Evolutionary conservation across 306 rosid genomes (phyloP), one percentile per base, ranked within the genome.

Genomic region (Vachellia pachyceras): DNA sequence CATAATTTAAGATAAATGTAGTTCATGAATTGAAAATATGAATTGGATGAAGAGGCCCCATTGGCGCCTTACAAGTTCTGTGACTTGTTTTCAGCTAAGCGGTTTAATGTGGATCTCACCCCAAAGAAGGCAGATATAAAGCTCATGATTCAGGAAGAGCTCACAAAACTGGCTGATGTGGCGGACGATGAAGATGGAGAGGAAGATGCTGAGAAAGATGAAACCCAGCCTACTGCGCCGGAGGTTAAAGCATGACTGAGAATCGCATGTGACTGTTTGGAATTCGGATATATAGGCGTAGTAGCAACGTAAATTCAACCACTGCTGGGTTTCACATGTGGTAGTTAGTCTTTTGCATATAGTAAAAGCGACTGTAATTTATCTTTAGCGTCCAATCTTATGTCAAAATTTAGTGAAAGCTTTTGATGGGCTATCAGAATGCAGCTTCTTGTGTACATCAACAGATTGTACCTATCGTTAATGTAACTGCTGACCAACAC

Each of bases 81-180:
- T 70, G 47, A 13, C 60, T 58, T 25, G 64, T 78, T 88, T 89
- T 80, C 94, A 95, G 99, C 96, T 25, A 64, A 76, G 81, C 86
- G 76, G 72, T 95, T 83, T 25, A 86, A 82, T 42, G 66, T 82
- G 67, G 99, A 95, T 90, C 97, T 95, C 35, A 85, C 84, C 18
- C 85, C 90, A 41, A 94, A 90, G 73, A 95, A 95, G 89, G 90
- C 96, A 22, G 84, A 91, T 5, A 92, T 95, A 81, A 95, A 95
- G 90, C 49, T 89, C 22, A 87, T 93, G 91, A 93, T 95, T 88
- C 99, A 95, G 83, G 93, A 92, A 75, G 98, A 95, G 90, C 97
- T 95, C 69, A 92, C 96, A 7, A 93, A 92, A 82, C 89, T 95
- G 63, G 99, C 99, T 1, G 97, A 91, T 4, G 97, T 87, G 84